A percentile compares a stretch with the other conserved stretches of the same genome.
phyloP scores from a whole-genome alignment of 495 filamentous ascomycete species.

The Margaritispora aquatica region DNA sequence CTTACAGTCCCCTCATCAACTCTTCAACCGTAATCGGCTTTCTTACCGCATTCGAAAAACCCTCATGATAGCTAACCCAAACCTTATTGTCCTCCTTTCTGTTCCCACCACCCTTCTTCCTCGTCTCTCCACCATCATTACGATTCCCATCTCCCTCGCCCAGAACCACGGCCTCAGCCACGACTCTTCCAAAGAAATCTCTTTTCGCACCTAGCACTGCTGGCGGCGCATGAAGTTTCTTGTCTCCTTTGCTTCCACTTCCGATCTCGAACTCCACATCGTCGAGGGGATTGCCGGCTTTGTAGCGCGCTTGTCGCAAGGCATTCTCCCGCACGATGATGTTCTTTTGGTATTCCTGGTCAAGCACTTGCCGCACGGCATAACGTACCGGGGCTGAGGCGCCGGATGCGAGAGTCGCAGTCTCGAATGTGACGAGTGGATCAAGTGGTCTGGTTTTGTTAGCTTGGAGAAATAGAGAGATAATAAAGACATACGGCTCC shows the following conservation, averaged over 20 bases:
- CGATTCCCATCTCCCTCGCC: conserved; percentile 34
- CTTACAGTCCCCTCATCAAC: conserved; percentile 60
- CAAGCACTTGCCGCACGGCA: conserved; percentile 85
- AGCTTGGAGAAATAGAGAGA: conserved; percentile 5
- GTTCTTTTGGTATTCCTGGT: conserved; percentile 76
- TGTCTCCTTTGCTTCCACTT: conserved; percentile 40
- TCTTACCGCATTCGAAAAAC: conserved; percentile 91
- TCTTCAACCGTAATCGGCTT: conserved; percentile 87
- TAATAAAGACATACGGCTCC: conserved; percentile 67
- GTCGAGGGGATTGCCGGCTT: conserved; percentile 29
- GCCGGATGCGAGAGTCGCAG: conserved; percentile 27
- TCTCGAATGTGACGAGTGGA: conserved; percentile 55
- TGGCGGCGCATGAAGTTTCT: conserved; percentile 20
- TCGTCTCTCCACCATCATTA: conserved; percentile 21
- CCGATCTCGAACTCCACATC: conserved; percentile 22
- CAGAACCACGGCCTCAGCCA: conserved; percentile 27
- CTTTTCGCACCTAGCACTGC: conserved; percentile 49
- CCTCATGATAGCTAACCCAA: conserved; percentile 94
- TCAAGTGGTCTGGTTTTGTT: conserved; percentile 55
- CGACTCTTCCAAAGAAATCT: conserved; percentile 83
- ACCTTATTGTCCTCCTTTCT: conserved; percentile 55
- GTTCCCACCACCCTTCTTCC: conserved; percentile 29
- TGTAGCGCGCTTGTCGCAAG: conserved; percentile 48
- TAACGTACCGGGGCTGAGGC: conserved; percentile 66
- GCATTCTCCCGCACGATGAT: conserved; percentile 52